Base-by-base conservation (phyloP, 2,329 filamentous ascomycete genomes). In the Fusarium pseudonygamai region DNA sequence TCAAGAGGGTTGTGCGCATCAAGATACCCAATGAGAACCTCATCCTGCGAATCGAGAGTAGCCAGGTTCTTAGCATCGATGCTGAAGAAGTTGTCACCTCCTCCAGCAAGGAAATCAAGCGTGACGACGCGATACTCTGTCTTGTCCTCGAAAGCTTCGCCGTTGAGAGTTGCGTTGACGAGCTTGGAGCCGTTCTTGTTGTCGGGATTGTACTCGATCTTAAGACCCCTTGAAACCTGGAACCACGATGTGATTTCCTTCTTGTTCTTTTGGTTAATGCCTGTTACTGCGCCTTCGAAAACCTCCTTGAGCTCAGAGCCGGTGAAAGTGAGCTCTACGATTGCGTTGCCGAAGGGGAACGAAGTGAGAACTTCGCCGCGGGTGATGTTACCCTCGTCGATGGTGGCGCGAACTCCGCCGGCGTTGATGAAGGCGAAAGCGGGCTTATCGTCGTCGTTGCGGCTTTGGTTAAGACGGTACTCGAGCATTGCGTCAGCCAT, bases 271-370 rank as follows among this genome's bases (percentile, higher is more conserved):
- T 89, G 84, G 81, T 87, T 92, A 46, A 88, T 80, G 30, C 81
- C 82, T 9, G 86, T 85, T 7, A 91, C 84, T 64, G 88, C 85
- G 9, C 90, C 90, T 77, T 92, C 89, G 37, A 93, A 83, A 10
- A 88, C 83, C 46, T 85, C 82, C 85, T 87, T 89, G 9, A 92
- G 78, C 47, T 87, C 84, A 14, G 85, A 81, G 24, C 90, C 90
- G 0, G 82, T 82, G 69, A 88, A 84, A 1, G 78, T 81, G 22
- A 92, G 80, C 75, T 92, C 88, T 14, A 91, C 89, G 26, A 92
- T 84, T 49, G 89, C 84, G 79, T 92, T 92, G 61, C 88, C 88
- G 71, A 92, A 92, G 43, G 90, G 90, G 80, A 92, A 92, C 0
- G 89, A 85, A 0, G 89, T 91, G 6, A 92, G 82, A 10, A 92